Evolutionary conservation across 129 eudicot genomes (phyloP), one percentile per base, ranked within the genome.

Genomic region (Daucus carota): DNA sequence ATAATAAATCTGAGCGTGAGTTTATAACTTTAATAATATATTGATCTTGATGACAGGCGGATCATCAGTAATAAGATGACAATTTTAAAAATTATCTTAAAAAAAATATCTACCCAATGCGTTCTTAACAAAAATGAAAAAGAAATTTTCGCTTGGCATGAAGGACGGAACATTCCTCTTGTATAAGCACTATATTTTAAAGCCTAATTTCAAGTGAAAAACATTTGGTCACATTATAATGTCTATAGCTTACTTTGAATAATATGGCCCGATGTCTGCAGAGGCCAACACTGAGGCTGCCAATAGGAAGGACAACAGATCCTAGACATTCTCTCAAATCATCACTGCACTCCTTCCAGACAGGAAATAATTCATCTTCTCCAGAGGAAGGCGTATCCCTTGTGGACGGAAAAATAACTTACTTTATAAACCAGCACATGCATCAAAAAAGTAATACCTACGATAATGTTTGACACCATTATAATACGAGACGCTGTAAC

Each of bases 241-340:
- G 26, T 22, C 29, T 38, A 73, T 18, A 63, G 76, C 89, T 36
- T 93, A 93, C 98, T 76, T 94, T 94, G 80, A 94, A 94, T 72
- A 94, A 81, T 83, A 94, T 31, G 15, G 96, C 88, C 10, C 98
- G 96, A 60, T 94, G 97, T 81, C 96, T 90, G 84, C 98, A 94
- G 40, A 89, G 90, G 70, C 98, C 98, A 77, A 82, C 80, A 41
- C 92, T 84, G 48, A 94, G 87, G 80, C 96, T 84, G 77, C 98
- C 97, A 74, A 94, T 82, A 12, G 97, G 96, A 76, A 89, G 88
- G 72, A 84, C 93, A 79, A 86, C 79, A 52, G 97, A 91, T 62
- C 87, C 87, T 75, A 91, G 63, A 78, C 85, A 84, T 66, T 89
- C 88, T 78, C 89, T 91, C 60, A 91, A 82, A 60, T 84, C 90